phyloP scores from a whole-genome alignment of 2,329 filamentous ascomycete species.

The Pestalotiopsis sp. region DNA sequence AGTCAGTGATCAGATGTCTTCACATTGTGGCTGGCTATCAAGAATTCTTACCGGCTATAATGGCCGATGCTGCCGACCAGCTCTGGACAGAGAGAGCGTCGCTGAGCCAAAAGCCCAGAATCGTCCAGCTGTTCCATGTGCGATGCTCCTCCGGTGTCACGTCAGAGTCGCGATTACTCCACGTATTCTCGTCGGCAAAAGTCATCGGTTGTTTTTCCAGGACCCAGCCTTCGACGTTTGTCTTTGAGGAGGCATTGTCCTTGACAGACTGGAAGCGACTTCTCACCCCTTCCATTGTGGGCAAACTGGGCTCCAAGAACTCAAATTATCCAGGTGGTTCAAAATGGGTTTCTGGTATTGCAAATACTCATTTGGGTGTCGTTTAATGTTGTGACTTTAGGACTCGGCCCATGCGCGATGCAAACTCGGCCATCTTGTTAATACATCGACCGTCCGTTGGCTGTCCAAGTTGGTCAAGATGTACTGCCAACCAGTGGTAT shows the following conservation, averaged over 20 bases:
- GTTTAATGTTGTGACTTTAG: no score
- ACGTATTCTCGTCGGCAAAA: conserved; percentile 47
- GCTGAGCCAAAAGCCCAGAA: conserved; percentile 38
- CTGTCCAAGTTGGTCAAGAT: no score
- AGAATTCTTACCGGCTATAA: conserved; percentile 32
- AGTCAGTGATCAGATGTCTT: background rate
- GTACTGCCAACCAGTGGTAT: background rate
- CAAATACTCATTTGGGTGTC: no score
- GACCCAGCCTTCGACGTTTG: conserved; percentile 45
- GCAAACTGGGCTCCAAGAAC: background rate
- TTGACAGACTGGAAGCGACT: background rate
- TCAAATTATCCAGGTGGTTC: background rate
- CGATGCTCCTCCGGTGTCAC: conserved; percentile 38
- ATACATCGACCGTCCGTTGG: no score
- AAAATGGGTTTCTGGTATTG: no score
- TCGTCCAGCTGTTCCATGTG: conserved; percentile 39
- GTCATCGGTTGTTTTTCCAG: conserved; percentile 50
- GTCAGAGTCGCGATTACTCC: conserved; percentile 39
- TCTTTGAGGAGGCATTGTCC: conserved; percentile 19
- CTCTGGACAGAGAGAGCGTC: conserved; percentile 38
- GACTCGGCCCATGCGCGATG: no score
- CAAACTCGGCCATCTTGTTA: no score
- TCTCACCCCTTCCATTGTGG: background rate
- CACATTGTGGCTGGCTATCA: background rate
- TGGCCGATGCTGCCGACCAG: conserved; percentile 36